These are phyloP conservation scores for Corynascus novoguineensis DNA, from an alignment of 495 filamentous ascomycete species.

Conservation along the genomic window DNA sequence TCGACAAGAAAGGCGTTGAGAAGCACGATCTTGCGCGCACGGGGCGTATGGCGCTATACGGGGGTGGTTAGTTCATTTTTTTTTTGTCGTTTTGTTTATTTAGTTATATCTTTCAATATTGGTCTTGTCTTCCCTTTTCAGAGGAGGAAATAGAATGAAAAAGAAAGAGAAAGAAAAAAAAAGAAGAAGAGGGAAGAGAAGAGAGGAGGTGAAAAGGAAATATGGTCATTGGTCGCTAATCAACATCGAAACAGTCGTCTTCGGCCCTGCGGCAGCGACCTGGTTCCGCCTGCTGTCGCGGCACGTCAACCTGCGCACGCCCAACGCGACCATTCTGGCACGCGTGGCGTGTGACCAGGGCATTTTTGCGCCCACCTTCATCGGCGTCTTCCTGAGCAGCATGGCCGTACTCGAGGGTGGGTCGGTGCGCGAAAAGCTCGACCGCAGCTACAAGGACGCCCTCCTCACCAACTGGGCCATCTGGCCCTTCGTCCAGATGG, in stretches of 20 bases:
- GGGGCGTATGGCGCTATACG: constrained; percentile 85
- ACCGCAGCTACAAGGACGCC: constrained; percentile 58
- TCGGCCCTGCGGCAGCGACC: constrained; percentile 82
- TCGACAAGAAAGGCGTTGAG: constrained; percentile 71
- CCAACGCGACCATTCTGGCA: constrained; percentile 66
- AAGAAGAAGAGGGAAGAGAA: too few relatives aligned
- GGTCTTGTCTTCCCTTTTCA: too few relatives aligned
- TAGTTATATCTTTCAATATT: too few relatives aligned
- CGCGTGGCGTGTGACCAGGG: constrained; percentile 79
- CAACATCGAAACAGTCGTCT: constrained; percentile 55
- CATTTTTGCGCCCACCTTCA: constrained; percentile 77
- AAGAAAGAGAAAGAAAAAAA: constrained; percentile 1
- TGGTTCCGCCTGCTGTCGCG: constrained; percentile 77
- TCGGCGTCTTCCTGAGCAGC: constrained; percentile 73
- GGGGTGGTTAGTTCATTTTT: constrained; percentile 58
- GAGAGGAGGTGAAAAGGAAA: too few relatives aligned
- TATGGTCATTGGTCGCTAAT: too few relatives aligned
- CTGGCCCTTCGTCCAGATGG: constrained; percentile 86
- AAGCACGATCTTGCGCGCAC: constrained; percentile 81
- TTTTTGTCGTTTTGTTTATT: too few relatives aligned
- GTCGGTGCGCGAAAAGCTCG: constrained; percentile 63
- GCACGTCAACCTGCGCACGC: constrained; percentile 57
- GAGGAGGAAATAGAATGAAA: background rate
- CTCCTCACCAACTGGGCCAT: constrained; percentile 83
- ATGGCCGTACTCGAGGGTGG: constrained; percentile 86